A percentile compares a stretch with the other conserved stretches of the same genome.
These are phyloP conservation scores for Wickerhamiella kurtzmanii DNA, from an alignment of 805 yeast species.

Conservation along the genomic window DNA sequence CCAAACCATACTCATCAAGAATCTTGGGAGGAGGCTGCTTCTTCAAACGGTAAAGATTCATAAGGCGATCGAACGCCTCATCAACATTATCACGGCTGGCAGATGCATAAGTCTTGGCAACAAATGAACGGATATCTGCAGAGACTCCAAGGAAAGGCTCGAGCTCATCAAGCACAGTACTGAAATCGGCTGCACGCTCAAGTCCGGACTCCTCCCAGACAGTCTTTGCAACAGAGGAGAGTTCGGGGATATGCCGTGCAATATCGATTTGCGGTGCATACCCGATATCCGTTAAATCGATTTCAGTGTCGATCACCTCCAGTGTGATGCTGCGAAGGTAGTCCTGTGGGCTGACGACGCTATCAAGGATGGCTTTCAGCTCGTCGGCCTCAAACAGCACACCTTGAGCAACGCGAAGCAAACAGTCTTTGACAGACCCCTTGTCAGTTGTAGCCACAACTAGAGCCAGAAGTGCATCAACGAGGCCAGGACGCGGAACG, in stretches of 20 bases:
- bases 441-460: conserved; percentile 62
- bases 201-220: conserved; percentile 73
- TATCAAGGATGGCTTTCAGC: conserved; percentile 47
- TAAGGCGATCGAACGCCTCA: conserved; percentile 32
- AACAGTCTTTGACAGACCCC: conserved; percentile 70
- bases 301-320: conserved; percentile 75
- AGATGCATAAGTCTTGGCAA: conserved; percentile 57
- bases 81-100: conserved; percentile 17
- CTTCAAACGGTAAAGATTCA: conserved; percentile 44
- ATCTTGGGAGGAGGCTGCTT: conserved; percentile 27
- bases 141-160: conserved; percentile 33
- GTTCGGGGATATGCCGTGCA: conserved; percentile 58
- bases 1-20: conserved; percentile 67
- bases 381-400: conserved; percentile 41
- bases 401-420: conserved; percentile 62
- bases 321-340: conserved; percentile 70
- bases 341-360: conserved; percentile 43
- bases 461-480: conserved; percentile 49
- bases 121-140: conserved; percentile 50
- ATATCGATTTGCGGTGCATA: conserved; percentile 66
- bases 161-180: conserved; percentile 30
- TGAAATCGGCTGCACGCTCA: conserved; percentile 28
- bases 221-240: conserved; percentile 49
- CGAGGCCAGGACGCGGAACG: conserved; percentile 49
- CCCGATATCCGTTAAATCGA: conserved; percentile 33